These are phyloP conservation scores for Hortaea werneckii DNA, from an alignment of 2,329 filamentous ascomycete genomes.

Conservation along the genomic window DNA sequence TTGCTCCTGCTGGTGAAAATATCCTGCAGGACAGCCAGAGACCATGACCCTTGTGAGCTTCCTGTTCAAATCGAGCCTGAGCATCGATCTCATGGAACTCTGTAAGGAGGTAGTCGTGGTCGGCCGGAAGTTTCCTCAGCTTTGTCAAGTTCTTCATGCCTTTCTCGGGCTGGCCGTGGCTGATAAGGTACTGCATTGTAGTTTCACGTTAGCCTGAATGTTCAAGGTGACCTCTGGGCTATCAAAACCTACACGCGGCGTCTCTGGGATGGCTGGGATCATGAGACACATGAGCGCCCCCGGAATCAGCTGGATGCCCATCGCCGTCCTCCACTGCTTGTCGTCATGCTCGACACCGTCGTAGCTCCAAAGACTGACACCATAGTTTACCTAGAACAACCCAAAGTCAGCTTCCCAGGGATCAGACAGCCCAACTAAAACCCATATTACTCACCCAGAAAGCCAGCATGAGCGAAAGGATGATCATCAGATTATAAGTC, in stretches of 20 bases:
- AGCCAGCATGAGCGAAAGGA: slow-evolving; percentile 5
- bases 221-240: too few species aligned
- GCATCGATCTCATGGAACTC: slow-evolving; percentile 17
- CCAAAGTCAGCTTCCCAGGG: not conserved
- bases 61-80: slow-evolving; percentile 13
- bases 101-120: slow-evolving; percentile 14
- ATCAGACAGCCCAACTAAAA: too few species aligned
- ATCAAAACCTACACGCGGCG: slow-evolving; percentile 7
- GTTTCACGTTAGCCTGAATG: too few species aligned
- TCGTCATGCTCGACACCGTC: slow-evolving; percentile 2
- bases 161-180: slow-evolving; percentile 1
- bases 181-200: not conserved
- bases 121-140: slow-evolving; percentile 12
- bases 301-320: slow-evolving; percentile 12
- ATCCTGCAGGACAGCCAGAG: slow-evolving; percentile 8
- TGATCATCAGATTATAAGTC: slow-evolving; percentile 12
- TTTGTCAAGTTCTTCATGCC: slow-evolving; percentile 8
- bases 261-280: slow-evolving; percentile 11
- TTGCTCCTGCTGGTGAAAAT: slow-evolving; percentile 8
- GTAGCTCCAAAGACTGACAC: slow-evolving; percentile 8
- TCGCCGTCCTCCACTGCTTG: slow-evolving; percentile 8
- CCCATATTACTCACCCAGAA: not conserved
- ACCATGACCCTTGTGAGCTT: slow-evolving; percentile 9
- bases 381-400: slow-evolving; percentile 10
- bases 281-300: slow-evolving; percentile 12